phyloP scores from a whole-genome alignment of 129 eudicot species.

The Pulicaria dysenterica region DNA sequence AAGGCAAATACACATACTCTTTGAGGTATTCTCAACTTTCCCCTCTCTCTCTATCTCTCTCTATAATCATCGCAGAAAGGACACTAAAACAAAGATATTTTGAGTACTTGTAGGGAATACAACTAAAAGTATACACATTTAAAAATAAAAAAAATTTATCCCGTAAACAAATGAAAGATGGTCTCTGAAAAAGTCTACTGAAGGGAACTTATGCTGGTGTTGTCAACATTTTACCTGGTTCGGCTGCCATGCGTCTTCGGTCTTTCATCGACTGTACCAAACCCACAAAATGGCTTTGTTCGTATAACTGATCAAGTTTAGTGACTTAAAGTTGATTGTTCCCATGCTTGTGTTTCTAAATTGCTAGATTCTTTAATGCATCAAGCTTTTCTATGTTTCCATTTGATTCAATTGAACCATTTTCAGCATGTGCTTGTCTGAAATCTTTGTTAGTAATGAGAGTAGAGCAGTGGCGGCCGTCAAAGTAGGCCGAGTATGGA shows the following conservation, averaged over 20 bases:
- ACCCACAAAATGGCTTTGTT: slow-evolving; percentile 13
- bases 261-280: not conserved
- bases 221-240: slow-evolving; percentile 4
- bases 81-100: slow-evolving; percentile 14
- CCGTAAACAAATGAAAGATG: slow-evolving; percentile 29
- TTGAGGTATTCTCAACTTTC: slow-evolving; percentile 23
- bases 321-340: slow-evolving; percentile 3
- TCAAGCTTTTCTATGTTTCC: slow-evolving; percentile 60
- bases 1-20: slow-evolving; percentile 52
- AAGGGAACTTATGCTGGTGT: not conserved
- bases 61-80: slow-evolving; percentile 21
- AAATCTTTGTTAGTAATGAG: slow-evolving; percentile 29
- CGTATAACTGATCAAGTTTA: slow-evolving; percentile 3
- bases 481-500: slow-evolving; percentile 81
- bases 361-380: slow-evolving; percentile 56
- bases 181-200: not conserved
- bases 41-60: not conserved
- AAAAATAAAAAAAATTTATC: slow-evolving; percentile 30
- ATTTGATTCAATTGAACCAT: slow-evolving; percentile 51
- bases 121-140: slow-evolving; percentile 53
- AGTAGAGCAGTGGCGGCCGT: slow-evolving; percentile 64
- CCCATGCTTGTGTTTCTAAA: slow-evolving; percentile 39
- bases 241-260: no score
- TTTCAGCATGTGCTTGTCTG: slow-evolving; percentile 40
- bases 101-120: slow-evolving; percentile 25